phyloP scores from a whole-genome alignment of 192 early-diverging fungal genomes.

The Spizellomyces punctatus region DNA sequence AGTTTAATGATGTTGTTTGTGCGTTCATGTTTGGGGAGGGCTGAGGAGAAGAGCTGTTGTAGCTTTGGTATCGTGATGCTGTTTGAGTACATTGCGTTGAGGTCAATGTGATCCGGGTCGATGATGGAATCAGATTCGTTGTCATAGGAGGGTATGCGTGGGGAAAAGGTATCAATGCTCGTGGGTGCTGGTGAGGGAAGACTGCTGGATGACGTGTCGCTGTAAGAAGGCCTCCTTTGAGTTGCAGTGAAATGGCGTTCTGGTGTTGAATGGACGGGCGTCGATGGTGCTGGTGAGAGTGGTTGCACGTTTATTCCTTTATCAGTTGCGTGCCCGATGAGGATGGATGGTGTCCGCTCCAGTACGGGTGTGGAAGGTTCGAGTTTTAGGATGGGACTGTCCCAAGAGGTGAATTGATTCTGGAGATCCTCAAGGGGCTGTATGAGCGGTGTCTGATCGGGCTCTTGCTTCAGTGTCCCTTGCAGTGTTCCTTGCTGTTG shows the following conservation, averaged over 20 bases:
- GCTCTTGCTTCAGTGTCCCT: background rate
- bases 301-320: background rate
- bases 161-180: background rate
- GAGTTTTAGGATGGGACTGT: background rate
- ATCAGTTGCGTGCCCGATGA: background rate
- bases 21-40: background rate
- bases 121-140: background rate
- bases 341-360: background rate
- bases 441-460: background rate
- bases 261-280: background rate
- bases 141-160: background rate
- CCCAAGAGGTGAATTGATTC: background rate
- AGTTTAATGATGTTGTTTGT: constrained; percentile 7
- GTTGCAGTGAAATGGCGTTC: background rate
- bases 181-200: constrained; percentile 3
- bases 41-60: background rate
- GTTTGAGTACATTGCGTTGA: background rate
- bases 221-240: background rate
- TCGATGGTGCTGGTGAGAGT: background rate
- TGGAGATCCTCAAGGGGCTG: too few species aligned
- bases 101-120: background rate
- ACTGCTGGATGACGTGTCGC: background rate
- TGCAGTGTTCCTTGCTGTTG: background rate
- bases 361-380: background rate
- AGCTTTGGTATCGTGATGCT: background rate